Evolutionary conservation across 352 stramenopile genomes (phyloP), one percentile per base, ranked within the genome.

Genomic region (Phytopythium delawarense): DNA sequence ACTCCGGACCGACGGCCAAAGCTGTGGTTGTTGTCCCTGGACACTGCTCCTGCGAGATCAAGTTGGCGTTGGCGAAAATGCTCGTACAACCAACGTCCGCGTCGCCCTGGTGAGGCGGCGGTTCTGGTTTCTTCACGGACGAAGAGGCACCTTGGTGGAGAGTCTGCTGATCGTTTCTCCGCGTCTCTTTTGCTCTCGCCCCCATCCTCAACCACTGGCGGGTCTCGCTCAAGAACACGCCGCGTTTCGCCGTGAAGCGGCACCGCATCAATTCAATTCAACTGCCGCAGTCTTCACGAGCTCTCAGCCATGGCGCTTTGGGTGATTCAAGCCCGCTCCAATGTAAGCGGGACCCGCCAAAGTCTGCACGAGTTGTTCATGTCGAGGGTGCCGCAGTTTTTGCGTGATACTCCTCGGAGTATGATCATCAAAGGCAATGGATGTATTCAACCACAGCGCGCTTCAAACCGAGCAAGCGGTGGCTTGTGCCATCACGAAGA

Each of bases 141-240:
- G 48, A 54, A 54, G 28, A 54, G 48, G 16, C 48, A 54, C 48
- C 48, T 54, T 39, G 25, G 15, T 54, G 48, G 48, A 54, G 48
- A 21, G 15, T 8, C 7, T 54, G 25, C 4, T 30, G 48, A 16
- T 35, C 25, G 48, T 54, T 54, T 54, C 48, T 35, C 13, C 12
- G 48, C 28, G 48, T 54, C 28, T 54, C 28, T 21, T 5, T 39
- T 15, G 8, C 7, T 15, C 42, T 2, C 20, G 42, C 4, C n/a
- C n/a, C 12, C 40, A 9, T 5, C 21, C n/a, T 25, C 42, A 49
- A 49, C 42, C 6, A 25, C 20, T 25, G 42, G 42, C 42, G 42
- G n/a, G 42, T 7, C 20, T 15, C 4, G 42, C 35, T 40, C 35
- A 2, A 40, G 20, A 49, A 25, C 42, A 4, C 20, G 18, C 20